phyloP scores from a whole-genome alignment of 1,284 basidiomycete genomes.

The Wolfiporia cocos region DNA sequence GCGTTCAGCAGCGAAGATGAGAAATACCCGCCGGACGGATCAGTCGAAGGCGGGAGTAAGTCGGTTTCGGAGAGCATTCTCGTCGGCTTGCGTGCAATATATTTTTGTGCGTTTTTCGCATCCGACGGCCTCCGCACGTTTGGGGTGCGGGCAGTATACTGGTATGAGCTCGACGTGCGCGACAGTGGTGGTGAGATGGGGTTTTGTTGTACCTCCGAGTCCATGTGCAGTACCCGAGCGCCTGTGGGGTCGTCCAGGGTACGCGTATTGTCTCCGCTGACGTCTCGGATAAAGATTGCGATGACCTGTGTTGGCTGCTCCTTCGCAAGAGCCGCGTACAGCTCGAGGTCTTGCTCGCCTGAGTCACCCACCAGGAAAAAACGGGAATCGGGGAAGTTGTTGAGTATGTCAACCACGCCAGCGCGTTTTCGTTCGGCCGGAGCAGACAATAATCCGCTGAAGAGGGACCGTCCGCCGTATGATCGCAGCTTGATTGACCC shows the following conservation, averaged over 20 bases:
- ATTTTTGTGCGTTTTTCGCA: slow-evolving; percentile 5
- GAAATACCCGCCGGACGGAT: slow-evolving; percentile 13
- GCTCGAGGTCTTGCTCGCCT: slow-evolving; percentile 85
- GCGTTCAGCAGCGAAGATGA: slow-evolving; percentile 10
- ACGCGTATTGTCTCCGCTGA: slow-evolving; percentile 28
- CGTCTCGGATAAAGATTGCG: slow-evolving; percentile 77
- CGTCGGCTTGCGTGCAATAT: slow-evolving; percentile 4
- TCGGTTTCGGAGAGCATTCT: slow-evolving; percentile 14
- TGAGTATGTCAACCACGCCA: slow-evolving; percentile 74
- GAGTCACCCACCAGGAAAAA: slow-evolving; percentile 87
- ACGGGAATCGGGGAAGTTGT: slow-evolving; percentile 63
- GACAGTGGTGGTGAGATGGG: slow-evolving; percentile 1
- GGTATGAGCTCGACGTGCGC: background rate
- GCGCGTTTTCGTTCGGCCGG: slow-evolving; percentile 77
- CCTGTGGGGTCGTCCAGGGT: slow-evolving; percentile 56
- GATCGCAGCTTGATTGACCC: slow-evolving; percentile 74
- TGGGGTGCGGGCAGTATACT: background rate
- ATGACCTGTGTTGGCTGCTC: slow-evolving; percentile 63
- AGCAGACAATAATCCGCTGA: slow-evolving; percentile 69
- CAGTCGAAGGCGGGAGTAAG: slow-evolving; percentile 4
- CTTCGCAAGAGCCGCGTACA: slow-evolving; percentile 68
- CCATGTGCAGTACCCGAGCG: too few relatives aligned
- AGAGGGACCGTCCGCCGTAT: slow-evolving; percentile 76
- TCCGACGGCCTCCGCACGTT: slow-evolving; percentile 15
- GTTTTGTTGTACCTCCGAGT: slow-evolving; percentile 3